Evolutionary conservation across 1,284 basidiomycete genomes (phyloP), one percentile per base, ranked within the genome.

Genomic region (Schizophyllum commune): DNA sequence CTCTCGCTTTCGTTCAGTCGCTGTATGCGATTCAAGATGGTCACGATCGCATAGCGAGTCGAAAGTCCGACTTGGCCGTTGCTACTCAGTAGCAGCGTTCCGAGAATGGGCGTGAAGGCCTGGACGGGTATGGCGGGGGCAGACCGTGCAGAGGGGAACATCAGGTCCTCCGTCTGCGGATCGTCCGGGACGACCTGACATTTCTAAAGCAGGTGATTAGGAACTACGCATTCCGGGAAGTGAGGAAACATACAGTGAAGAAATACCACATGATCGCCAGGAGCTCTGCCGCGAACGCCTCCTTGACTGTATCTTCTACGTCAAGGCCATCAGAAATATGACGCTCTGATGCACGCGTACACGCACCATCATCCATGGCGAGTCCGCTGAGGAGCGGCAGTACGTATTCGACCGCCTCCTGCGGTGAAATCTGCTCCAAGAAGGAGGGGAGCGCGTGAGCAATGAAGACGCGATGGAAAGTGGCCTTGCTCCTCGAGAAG

Each of bases 181-280:
- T 81, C 79, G 65, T 81, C 83, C 53, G 84, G 79, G 53, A 84
- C 78, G 52, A 88, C 71, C 72, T 79, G 79, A 70, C 86, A 89
- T 68, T 85, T 79, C 77, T 86, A 68, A 33, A 60, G 55, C 52
- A 39, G 13, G 8, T 20, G 55, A 13, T 13, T 63, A 56, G 61
- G 56, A 57, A 47, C 57, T 51, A 59, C 62, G 58, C 58, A 66
- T 52, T 60, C 58, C 8, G 67, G 61, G 57, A 54, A 59, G 64
- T 55, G 58, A 58, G 34, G 62, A 67, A 80, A 68, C 66, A 21
- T 21, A 91, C 86, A 34, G 92, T 89, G 70, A 94, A 89, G 75
- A 96, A 98, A 87, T 92, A 97, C 94, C 94, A 98, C 66, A 98
- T 84, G 66, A 97, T 84, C 54, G 83, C 77, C 58, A 93, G 85